A percentile compares a stretch with the other conserved stretches of the same genome.
These are phyloP conservation scores for Fusarium sp. DNA, from an alignment of 2,329 filamentous ascomycete species.

Conservation along the genomic window DNA sequence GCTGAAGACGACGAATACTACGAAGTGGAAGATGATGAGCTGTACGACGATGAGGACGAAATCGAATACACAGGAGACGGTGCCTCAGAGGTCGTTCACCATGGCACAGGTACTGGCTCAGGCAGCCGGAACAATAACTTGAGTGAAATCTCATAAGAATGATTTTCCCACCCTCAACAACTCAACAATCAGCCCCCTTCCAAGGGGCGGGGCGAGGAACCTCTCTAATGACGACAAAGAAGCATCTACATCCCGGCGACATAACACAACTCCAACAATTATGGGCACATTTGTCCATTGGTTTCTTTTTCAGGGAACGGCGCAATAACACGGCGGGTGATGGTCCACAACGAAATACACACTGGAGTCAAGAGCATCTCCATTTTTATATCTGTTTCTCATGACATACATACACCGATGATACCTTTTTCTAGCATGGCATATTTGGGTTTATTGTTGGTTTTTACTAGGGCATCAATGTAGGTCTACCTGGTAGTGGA, in stretches of 20 bases:
- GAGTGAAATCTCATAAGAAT: slow-evolving; percentile 45
- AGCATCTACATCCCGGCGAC: slow-evolving; percentile 28
- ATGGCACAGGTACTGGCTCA: slow-evolving; percentile 45
- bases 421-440: slow-evolving; percentile 41
- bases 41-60: slow-evolving; percentile 43
- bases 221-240: slow-evolving; percentile 43
- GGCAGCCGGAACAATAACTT: slow-evolving; percentile 43
- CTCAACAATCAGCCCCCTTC: slow-evolving; percentile 10
- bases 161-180: slow-evolving; percentile 1
- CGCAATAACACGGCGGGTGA: slow-evolving; percentile 41
- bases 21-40: slow-evolving; percentile 46
- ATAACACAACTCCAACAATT: slow-evolving; percentile 29
- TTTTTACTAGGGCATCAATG: slow-evolving; percentile 9
- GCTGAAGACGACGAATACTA: slow-evolving; percentile 46
- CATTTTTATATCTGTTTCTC: slow-evolving; percentile 22
- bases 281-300: slow-evolving; percentile 33
- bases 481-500: slow-evolving; percentile 9
- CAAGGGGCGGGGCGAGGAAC: slow-evolving; percentile 11
- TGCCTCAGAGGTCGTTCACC: slow-evolving; percentile 44
- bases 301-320: slow-evolving; percentile 30
- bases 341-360: slow-evolving; percentile 33
- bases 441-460: slow-evolving; percentile 29
- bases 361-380: slow-evolving; percentile 42
- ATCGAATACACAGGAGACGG: slow-evolving; percentile 46
- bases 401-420: slow-evolving; percentile 41